Percentiles rank a stretch among this genome's conserved stretches.
phyloP scores from a whole-genome alignment of 164 flowering plant species.

The Paratinospora sagittata region DNA sequence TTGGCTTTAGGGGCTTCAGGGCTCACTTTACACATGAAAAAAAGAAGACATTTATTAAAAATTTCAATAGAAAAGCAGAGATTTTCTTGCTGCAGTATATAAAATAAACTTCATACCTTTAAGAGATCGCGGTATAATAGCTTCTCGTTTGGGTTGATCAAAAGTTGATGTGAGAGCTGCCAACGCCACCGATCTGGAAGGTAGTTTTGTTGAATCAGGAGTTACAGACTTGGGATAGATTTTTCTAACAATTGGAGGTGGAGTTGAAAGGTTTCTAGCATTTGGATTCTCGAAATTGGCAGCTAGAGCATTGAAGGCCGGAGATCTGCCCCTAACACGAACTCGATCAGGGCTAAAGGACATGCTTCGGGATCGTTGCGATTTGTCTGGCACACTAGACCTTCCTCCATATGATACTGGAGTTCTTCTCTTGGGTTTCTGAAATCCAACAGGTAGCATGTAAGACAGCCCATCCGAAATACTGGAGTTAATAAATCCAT shows the following conservation, averaged over 20 bases:
- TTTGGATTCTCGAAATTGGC: conserved; percentile 79
- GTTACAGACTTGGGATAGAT: conserved; percentile 77
- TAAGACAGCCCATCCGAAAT: conserved; percentile 4
- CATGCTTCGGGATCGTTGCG: conserved; percentile 95
- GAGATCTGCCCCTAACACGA: conserved; percentile 97
- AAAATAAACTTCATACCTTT: conserved; percentile 44
- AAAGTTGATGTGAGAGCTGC: conserved; percentile 60
- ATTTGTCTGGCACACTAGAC: conserved; percentile 83
- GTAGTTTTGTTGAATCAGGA: conserved; percentile 55
- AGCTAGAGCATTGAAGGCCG: conserved; percentile 94
- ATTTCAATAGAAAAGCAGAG: not conserved
- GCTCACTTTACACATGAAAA: conserved; percentile 30
- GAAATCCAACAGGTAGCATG: conserved; percentile 18
- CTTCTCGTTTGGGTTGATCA: conserved; percentile 49
- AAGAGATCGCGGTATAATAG: conserved; percentile 40
- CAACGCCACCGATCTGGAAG: conserved; percentile 68
- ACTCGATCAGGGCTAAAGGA: conserved; percentile 97
- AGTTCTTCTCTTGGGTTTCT: conserved; percentile 94
- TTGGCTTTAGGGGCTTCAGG: conserved; percentile 41
- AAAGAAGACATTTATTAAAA: not conserved
- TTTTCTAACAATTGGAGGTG: conserved; percentile 88
- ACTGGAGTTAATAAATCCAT: not conserved
- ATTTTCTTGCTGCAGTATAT: not conserved
- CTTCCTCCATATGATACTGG: conserved; percentile 80
- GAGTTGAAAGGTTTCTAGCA: conserved; percentile 91